A percentile compares a stretch with the other conserved stretches of the same genome.
Conservation (phyloP, 345 rosid species). For the Eucalyptus marginata region DNA sequence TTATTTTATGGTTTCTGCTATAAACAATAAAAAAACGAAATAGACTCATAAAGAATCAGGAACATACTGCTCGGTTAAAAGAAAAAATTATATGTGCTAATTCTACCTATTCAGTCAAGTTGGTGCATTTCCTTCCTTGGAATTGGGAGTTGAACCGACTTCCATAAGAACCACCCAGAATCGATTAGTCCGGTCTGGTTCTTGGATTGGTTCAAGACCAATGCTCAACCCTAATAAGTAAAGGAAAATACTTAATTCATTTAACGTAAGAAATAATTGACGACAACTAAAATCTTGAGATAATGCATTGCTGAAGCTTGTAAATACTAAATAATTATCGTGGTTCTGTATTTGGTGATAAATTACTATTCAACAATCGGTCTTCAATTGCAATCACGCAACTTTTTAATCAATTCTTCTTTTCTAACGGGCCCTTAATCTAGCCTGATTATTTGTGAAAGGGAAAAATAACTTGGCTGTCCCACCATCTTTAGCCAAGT, state of each 20-base stretch:
- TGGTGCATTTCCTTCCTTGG: background rate
- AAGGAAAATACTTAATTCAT: background rate
- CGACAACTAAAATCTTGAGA: background rate
- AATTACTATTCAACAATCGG: background rate
- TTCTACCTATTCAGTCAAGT: background rate
- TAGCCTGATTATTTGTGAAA: background rate
- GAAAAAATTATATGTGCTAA: fast-evolving
- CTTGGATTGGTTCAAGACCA: fast-evolving
- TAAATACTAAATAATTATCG: background rate
- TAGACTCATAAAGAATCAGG: background rate
- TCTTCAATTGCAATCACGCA: background rate
- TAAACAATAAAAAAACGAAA: background rate
- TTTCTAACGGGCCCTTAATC: background rate
- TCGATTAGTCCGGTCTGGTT: fast-evolving
- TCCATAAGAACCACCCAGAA: background rate
- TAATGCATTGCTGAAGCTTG: background rate
- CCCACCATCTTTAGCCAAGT: background rate
- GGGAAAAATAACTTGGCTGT: background rate
- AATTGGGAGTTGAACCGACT: background rate
- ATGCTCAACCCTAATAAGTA: background rate
- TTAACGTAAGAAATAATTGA: background rate
- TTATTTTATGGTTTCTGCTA: background rate
- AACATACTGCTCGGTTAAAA: background rate
- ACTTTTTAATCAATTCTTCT: background rate
- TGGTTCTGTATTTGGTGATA: background rate